Base-by-base conservation (phyloP, 202 grass and related monocot species). In the Zoysia matrella region DNA sequence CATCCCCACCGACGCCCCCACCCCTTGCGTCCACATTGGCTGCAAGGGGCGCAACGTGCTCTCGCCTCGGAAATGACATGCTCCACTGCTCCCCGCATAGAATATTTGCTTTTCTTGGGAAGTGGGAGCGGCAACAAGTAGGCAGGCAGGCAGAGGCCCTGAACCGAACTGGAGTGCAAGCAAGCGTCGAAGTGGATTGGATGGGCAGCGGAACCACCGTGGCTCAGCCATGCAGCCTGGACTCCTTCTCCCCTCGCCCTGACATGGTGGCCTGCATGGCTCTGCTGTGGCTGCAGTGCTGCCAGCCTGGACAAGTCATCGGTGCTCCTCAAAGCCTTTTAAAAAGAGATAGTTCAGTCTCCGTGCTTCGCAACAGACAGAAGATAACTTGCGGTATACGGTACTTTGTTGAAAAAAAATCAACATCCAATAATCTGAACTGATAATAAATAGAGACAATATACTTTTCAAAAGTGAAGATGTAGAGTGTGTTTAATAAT, bases 31-130 rank as follows among this genome's bases (percentile, higher is more conserved):
- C 30, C 30, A 36, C 30, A 36, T 0, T 36, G 30, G 30, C 30
- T 1, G 1, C 30, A 36, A 36, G 30, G 30, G 30, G 30, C 30
- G 30, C 30, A 36, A 36, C 30, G 30, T 36, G 30, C 30, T 36
- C 30, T 36, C 30, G 30, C 30, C 30, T 36, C 30, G 30, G 91
- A 88, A 94, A 94, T 91, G 91, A 94, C 82, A 91, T 51, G 82
- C 3, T 13, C 57, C 73, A 85, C 92, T 89, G 84, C 79, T 47
- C 30, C 54, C 44, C 52, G 50, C 62, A 44, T 36, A 36, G 30
- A 36, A 36, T 36, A 36, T 36, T 36, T 36, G 30, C 30, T 36
- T 36, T 36, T 36, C 30, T 36, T 36, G 30, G 30, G 30, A 36
- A 36, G 30, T 36, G 30, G 30, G 30, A 36, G 30, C 30, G 85